A percentile compares a stretch with the other conserved stretches of the same genome.
These are phyloP conservation scores for Kewa caespitosa DNA, from an alignment of 179 eudicot species.

Conservation along the genomic window DNA sequence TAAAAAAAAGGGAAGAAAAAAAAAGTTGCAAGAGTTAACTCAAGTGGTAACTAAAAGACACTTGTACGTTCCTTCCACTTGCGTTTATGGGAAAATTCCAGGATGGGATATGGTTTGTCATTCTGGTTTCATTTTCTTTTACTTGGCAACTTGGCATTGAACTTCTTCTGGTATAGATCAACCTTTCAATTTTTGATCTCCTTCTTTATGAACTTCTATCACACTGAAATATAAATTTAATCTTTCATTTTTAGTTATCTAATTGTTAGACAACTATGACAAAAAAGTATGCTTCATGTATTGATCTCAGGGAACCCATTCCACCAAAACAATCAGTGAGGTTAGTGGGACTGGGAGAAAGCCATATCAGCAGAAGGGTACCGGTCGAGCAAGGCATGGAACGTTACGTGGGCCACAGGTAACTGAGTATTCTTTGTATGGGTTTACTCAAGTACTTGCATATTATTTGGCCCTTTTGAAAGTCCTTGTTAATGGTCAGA, in stretches of 20 bases:
- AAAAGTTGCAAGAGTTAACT: not conserved
- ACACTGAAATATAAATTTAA: not conserved
- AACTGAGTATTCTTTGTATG: constrained; percentile 10
- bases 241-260: too few species aligned
- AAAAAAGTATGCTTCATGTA: constrained; percentile 4
- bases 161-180: not conserved
- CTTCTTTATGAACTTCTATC: not conserved
- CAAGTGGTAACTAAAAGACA: not conserved
- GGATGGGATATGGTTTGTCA: not conserved
- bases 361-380: constrained; percentile 84
- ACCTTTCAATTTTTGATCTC: not conserved
- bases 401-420: constrained; percentile 86
- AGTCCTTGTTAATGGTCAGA: constrained; percentile 1
- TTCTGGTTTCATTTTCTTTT: not conserved
- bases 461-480: not conserved
- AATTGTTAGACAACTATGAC: not conserved
- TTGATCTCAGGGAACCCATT: constrained; percentile 83
- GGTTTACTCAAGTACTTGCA: not conserved
- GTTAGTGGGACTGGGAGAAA: constrained; percentile 97
- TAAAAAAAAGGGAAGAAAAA: not conserved
- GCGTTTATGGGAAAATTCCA: not conserved
- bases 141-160: not conserved
- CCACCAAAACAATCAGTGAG: constrained; percentile 95
- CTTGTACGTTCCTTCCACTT: not conserved
- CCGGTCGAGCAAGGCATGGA: constrained; percentile 95